phyloP scores from a whole-genome alignment of 2,329 filamentous ascomycete species.

The Penicillium oxalicum region DNA sequence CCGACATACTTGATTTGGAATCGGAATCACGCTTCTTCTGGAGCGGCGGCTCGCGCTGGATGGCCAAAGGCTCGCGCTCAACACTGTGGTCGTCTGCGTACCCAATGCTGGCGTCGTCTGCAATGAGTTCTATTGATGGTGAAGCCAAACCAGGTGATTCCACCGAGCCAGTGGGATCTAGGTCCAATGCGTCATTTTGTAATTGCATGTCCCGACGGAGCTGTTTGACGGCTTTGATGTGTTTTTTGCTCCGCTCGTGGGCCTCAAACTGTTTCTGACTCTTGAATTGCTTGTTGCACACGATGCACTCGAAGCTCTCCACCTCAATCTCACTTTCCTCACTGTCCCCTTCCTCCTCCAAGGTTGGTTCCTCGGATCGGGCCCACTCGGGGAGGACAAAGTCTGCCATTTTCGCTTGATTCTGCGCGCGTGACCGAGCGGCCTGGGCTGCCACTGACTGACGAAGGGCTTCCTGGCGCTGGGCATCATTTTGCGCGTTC shows the following conservation, averaged over 20 bases:
- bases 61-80: background rate
- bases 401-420: slow-evolving; percentile 65
- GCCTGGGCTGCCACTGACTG: slow-evolving; percentile 79
- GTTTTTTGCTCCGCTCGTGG: slow-evolving; percentile 96
- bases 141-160: background rate
- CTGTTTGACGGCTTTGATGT: slow-evolving; percentile 76
- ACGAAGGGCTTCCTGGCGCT: slow-evolving; percentile 71
- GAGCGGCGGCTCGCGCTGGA: background rate
- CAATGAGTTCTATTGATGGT: background rate
- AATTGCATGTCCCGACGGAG: slow-evolving; percentile 75
- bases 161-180: slow-evolving; percentile 10
- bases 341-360: slow-evolving; percentile 45
- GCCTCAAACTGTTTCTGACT: slow-evolving; percentile 87
- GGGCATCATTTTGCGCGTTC: slow-evolving; percentile 69
- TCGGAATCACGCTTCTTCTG: background rate
- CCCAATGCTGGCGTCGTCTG: background rate
- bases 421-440: slow-evolving; percentile 71
- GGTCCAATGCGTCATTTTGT: slow-evolving; percentile 56
- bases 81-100: background rate
- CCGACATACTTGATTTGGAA: background rate
- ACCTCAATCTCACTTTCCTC: slow-evolving; percentile 44
- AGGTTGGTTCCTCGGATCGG: slow-evolving; percentile 48
- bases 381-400: slow-evolving; percentile 69
- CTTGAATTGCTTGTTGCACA: slow-evolving; percentile 65
- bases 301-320: slow-evolving; percentile 57